Base-by-base conservation (phyloP, 768 basidiomycete genomes). In the Strobilomyces echinocephalus region DNA sequence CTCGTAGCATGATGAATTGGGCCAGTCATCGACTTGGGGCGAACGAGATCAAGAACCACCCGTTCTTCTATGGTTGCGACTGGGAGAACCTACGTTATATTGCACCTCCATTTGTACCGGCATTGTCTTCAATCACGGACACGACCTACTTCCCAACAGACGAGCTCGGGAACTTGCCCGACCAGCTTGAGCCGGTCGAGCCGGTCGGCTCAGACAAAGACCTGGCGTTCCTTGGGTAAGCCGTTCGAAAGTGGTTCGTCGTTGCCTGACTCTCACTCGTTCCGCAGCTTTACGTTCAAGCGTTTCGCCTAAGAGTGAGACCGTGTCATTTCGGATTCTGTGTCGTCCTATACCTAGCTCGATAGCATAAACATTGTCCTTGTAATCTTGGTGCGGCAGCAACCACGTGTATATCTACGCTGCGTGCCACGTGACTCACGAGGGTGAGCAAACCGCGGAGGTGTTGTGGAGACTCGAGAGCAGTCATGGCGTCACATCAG, bases 101-200 rank as follows among this genome's bases (percentile, higher is more conserved):
- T 56, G 91, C 95, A 57, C 91, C 94, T 21, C 95, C 95, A 1
- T 97, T 97, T 69, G 90, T 99, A 14, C 95, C 95, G 4, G 90
- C 87, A 51, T 77, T 99, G 41, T 85, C 89, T 59, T 93, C 90
- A 28, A 88, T 89, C 63, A 94, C 91, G 21, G 94, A 97, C 64
- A 97, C 94, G 0, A 90, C 87, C 3, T 95, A 97, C 74, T 97
- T 97, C 87, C 94, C 94, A 3, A 93, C 89, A 4, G 94, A 97
- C 59, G 94, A 97, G 61, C 80, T 94, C 24, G 84, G 85, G 36
- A 82, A 88, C 60, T 79, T 82, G 46, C 74, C 82, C 5, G 79
- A 80, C 57, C 79, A 83, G 50, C 70, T 84, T 46, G 82, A 84
- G 55, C 70, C 69, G 55, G 82, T 82, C 35, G 82, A 85, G 61